phyloP scores from a whole-genome alignment of 345 rosid species.

The Salix dunnii region DNA sequence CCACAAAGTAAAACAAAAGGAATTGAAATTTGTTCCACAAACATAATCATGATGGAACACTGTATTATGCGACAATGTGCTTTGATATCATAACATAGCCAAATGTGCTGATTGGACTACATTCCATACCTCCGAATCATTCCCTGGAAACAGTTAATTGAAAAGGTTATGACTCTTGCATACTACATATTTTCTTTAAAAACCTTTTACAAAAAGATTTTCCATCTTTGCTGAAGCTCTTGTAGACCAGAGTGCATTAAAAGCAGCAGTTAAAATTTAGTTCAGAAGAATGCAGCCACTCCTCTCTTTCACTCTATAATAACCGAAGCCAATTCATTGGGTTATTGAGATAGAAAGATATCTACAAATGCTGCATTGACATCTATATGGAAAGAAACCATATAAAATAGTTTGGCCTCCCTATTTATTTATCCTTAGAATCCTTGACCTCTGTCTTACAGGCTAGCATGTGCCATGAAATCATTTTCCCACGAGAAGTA shows the following conservation, averaged over 20 bases:
- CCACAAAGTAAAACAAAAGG: constrained; percentile 11
- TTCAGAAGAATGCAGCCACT: neutral
- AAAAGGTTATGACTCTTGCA: neutral
- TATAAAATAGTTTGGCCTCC: neutral
- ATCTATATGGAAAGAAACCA: neutral
- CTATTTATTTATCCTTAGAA: neutral
- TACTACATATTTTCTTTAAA: neutral
- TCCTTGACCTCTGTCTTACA: neutral
- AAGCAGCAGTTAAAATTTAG: neutral
- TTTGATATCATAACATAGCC: neutral
- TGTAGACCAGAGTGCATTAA: neutral
- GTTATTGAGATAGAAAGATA: neutral
- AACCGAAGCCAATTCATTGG: neutral
- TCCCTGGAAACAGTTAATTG: neutral
- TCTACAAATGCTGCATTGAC: neutral
- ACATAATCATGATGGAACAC: constrained; percentile 1
- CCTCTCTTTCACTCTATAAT: neutral
- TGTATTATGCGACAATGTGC: neutral
- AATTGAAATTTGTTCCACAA: neutral
- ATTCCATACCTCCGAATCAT: neutral
- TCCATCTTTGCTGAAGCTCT: neutral
- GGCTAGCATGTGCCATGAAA: neutral
- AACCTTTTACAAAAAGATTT: neutral
- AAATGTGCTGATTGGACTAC: neutral
- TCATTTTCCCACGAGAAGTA: neutral